Evolutionary conservation across 2,329 filamentous ascomycete genomes (phyloP).

Genomic region (Aureobasidium sp.): DNA sequence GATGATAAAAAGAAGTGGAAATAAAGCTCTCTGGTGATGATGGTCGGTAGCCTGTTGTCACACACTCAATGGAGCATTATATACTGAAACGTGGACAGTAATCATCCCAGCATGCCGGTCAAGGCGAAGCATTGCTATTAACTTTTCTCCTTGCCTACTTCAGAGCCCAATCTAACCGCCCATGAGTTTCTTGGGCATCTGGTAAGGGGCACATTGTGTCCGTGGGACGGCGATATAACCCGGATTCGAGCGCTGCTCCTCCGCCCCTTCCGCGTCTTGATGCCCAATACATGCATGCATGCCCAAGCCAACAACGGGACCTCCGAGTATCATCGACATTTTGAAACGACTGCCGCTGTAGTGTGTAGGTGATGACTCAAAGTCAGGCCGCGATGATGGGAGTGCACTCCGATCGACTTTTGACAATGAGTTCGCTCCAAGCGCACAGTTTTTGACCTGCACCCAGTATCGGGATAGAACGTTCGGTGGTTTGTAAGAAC

Average conservation of each 20-base stretch:
- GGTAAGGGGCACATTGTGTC: neutral
- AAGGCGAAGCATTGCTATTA: slow-evolving; percentile 1
- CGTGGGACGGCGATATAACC: neutral
- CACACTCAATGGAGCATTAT: neutral
- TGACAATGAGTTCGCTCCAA: neutral
- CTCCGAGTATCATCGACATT: neutral
- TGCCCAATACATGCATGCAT: neutral
- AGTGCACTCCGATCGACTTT: neutral
- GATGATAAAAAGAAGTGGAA: neutral
- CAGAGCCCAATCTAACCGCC: slow-evolving; percentile 1
- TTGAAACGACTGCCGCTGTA: too few relatives aligned
- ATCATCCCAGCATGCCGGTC: neutral
- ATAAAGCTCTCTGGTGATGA: neutral
- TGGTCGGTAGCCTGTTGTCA: neutral
- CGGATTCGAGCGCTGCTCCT: neutral
- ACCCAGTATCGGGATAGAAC: too few relatives aligned
- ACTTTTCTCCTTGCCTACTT: neutral
- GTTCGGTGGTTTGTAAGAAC: too few relatives aligned
- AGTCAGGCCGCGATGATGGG: neutral
- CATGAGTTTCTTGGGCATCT: neutral
- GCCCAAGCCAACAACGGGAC: neutral
- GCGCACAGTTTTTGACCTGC: too few relatives aligned
- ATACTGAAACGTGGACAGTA: neutral
- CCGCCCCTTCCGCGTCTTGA: neutral
- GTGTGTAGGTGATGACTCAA: neutral